These are phyloP conservation scores for Polytrichum commune DNA, from an alignment of 225 moss, liverwort and hornwort species.

Conservation along the genomic window DNA sequence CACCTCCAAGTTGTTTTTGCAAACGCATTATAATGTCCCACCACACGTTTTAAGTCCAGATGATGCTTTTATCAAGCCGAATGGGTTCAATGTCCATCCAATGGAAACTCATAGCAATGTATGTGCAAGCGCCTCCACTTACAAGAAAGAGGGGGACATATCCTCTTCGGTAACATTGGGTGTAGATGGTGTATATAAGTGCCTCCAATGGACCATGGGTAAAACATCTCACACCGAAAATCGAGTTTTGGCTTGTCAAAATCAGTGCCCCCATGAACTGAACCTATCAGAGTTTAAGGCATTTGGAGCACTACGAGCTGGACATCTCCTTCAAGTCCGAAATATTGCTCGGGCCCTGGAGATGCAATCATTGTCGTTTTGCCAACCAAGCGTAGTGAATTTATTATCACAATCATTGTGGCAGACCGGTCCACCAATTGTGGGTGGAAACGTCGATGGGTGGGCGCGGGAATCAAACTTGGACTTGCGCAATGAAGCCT, in stretches of 20 bases:
- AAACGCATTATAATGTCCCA: neutral
- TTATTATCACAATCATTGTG: constrained; percentile 37
- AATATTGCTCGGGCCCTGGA: constrained; percentile 27
- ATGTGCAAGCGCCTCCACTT: neutral
- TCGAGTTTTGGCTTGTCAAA: constrained; percentile 21
- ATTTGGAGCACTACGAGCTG: constrained; percentile 28
- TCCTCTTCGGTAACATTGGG: neutral
- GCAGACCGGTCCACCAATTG: constrained; percentile 27
- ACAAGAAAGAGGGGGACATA: neutral
- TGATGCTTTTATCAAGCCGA: constrained; percentile 8
- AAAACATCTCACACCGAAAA: constrained; percentile 26
- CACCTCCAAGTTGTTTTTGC: neutral
- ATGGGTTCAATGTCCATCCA: constrained; percentile 22
- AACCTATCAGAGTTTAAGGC: constrained; percentile 17
- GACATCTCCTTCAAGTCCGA: constrained; percentile 20
- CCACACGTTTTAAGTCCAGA: neutral
- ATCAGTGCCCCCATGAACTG: constrained; percentile 11
- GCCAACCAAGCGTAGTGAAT: constrained; percentile 30
- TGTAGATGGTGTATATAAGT: constrained; percentile 16
- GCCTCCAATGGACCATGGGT: constrained; percentile 30
- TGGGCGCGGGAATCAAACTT: constrained; percentile 25
- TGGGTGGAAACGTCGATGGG: neutral
- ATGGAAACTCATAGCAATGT: neutral
- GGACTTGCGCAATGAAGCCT: constrained; percentile 20
- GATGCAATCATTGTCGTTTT: constrained; percentile 30